Conservation (phyloP, 768 basidiomycete genomes). For the Arthromyces matolae region DNA sequence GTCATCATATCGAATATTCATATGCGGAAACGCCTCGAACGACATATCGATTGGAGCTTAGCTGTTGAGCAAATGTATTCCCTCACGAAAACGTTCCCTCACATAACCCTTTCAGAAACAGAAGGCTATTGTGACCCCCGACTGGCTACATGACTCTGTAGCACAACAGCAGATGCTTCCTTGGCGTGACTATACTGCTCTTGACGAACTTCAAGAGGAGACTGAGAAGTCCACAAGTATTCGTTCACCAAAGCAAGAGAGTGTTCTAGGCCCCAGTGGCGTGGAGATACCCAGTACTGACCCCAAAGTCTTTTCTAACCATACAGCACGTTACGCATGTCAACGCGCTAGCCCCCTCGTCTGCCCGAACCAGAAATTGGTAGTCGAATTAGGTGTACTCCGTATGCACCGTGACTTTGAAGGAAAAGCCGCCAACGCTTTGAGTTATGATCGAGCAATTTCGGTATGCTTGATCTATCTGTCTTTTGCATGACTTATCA, state of each 20-base stretch:
- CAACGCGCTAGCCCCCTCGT: slow-evolving; percentile 60
- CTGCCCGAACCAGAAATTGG: slow-evolving; percentile 66
- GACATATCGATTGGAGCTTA: slow-evolving; percentile 62
- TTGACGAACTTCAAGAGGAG: slow-evolving; percentile 46
- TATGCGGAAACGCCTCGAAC: slow-evolving; percentile 66
- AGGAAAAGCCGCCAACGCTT: slow-evolving; percentile 59
- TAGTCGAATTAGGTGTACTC: slow-evolving; percentile 55
- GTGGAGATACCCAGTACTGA: slow-evolving; percentile 7
- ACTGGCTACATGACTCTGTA: slow-evolving; percentile 66
- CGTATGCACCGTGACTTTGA: slow-evolving; percentile 59
- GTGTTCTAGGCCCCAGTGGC: slow-evolving; percentile 1
- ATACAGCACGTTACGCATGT: slow-evolving; percentile 51
- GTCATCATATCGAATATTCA: slow-evolving; percentile 62
- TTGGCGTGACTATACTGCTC: slow-evolving; percentile 53
- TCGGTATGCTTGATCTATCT: slow-evolving; percentile 41
- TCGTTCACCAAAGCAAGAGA: slow-evolving; percentile 1
- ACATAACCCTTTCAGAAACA: slow-evolving; percentile 40
- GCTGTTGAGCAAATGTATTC: slow-evolving; percentile 44
- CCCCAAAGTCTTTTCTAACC: slow-evolving; percentile 24
- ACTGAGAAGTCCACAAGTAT: slow-evolving; percentile 27
- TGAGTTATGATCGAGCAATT: slow-evolving; percentile 72
- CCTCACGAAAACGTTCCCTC: no score
- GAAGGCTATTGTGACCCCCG: slow-evolving; percentile 66
- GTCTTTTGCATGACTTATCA: slow-evolving; percentile 20
- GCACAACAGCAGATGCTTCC: slow-evolving; percentile 40